phyloP scores from a whole-genome alignment of 2,329 filamentous ascomycete species.

The Phaeosphaeriaceae sp. region DNA sequence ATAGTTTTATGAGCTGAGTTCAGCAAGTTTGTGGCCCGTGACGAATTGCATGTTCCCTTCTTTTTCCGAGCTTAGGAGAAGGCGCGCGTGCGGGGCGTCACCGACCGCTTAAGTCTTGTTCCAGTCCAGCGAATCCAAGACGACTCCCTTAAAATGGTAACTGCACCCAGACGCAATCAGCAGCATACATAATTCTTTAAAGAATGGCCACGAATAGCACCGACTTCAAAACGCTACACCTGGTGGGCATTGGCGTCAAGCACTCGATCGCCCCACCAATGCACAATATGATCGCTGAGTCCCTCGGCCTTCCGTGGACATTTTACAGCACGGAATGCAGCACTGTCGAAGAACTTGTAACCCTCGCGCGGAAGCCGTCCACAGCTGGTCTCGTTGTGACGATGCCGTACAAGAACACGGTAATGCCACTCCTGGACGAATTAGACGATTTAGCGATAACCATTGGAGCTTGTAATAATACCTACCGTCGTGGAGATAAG shows the following conservation, averaged over 20 bases:
- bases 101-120: slow-evolving; percentile 2
- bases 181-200: background rate
- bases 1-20: too few species aligned
- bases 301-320: slow-evolving; percentile 8
- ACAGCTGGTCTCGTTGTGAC: slow-evolving; percentile 12
- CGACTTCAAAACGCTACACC: slow-evolving; percentile 3
- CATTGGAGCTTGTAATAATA: slow-evolving; percentile 11
- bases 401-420: slow-evolving; percentile 11
- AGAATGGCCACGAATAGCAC: background rate
- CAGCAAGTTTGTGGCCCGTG: background rate
- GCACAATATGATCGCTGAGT: slow-evolving; percentile 10
- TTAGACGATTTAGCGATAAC: slow-evolving; percentile 8
- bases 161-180: too few species aligned
- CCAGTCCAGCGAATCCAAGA: background rate
- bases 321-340: slow-evolving; percentile 11
- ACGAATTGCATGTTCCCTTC: background rate
- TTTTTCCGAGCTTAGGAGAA: background rate
- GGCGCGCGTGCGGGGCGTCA: background rate
- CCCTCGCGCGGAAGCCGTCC: slow-evolving; percentile 3
- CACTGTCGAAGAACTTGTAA: slow-evolving; percentile 4
- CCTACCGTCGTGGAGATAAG: slow-evolving; percentile 3
- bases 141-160: background rate
- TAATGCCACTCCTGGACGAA: slow-evolving; percentile 10
- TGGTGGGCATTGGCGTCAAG: slow-evolving; percentile 11
- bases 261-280: slow-evolving; percentile 13